Conservation (phyloP, 176 grass and related monocot genomes). For the Canna indica region DNA sequence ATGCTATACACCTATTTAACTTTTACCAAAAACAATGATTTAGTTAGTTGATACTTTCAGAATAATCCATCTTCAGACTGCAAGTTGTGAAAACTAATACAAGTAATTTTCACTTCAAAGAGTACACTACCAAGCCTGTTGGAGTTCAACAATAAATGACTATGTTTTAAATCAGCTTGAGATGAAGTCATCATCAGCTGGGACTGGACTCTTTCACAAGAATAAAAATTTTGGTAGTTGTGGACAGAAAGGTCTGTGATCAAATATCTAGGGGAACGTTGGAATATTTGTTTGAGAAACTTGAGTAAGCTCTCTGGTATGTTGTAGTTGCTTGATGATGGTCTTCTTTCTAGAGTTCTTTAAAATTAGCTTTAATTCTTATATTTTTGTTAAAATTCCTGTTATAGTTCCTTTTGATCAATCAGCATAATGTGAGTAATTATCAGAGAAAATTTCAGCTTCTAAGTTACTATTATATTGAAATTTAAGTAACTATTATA, state of each 20-base stretch:
- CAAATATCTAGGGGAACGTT: not conserved
- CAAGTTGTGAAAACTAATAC: not conserved
- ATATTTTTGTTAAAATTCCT: no score
- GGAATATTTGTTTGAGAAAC: not conserved
- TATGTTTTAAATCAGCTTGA: no score
- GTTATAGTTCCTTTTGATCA: not conserved
- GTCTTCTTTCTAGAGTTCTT: not conserved
- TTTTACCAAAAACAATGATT: no score
- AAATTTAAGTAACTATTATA: no score
- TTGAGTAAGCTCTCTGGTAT: not conserved
- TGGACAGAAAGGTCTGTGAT: not conserved
- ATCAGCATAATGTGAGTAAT: no score
- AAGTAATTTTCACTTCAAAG: not conserved
- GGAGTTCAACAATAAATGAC: not conserved
- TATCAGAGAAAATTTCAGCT: no score
- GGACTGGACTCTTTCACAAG: not conserved
- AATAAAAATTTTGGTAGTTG: not conserved
- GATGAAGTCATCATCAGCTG: not conserved
- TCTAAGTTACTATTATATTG: no score
- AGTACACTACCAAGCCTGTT: not conserved
- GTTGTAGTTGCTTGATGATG: not conserved
- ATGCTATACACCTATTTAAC: no score
- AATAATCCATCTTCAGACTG: not conserved
- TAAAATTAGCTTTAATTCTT: not conserved
- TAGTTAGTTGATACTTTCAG: not conserved